Evolutionary conservation across 805 yeast species (phyloP).

Genomic region (Myxozyma melibiosi): DNA sequence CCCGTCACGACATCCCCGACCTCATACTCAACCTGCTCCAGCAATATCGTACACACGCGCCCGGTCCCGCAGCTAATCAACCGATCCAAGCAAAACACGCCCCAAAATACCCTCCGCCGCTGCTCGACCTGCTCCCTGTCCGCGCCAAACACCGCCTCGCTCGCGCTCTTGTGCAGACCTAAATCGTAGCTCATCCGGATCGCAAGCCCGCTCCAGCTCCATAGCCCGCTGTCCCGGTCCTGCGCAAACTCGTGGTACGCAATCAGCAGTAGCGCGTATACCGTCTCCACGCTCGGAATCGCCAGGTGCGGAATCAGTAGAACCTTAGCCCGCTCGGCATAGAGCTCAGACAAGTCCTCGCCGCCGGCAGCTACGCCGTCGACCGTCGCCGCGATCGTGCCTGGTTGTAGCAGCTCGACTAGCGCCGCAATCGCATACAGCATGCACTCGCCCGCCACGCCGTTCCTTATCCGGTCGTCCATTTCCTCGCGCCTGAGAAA

Average conservation of each 20-base stretch:
- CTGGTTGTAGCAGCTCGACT: constrained; percentile 29
- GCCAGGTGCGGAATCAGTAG: constrained; percentile 37
- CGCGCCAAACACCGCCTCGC: background rate
- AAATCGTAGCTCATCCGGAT: constrained; percentile 39
- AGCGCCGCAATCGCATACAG: constrained; percentile 38
- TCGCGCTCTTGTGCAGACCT: constrained; percentile 35
- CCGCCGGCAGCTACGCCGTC: background rate
- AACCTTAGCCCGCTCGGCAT: constrained; percentile 37
- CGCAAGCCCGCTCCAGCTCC: constrained; percentile 41
- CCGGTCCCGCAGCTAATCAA: constrained; percentile 39
- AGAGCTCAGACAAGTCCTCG: constrained; percentile 31
- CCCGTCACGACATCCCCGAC: constrained; percentile 20
- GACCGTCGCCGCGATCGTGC: background rate
- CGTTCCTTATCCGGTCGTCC: constrained; percentile 30
- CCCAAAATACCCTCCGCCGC: constrained; percentile 37
- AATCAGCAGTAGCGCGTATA: constrained; percentile 36
- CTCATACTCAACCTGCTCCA: constrained; percentile 34
- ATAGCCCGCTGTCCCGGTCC: constrained; percentile 39
- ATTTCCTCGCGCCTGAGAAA: constrained; percentile 33
- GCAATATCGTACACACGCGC: constrained; percentile 34
- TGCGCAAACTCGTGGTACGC: constrained; percentile 39
- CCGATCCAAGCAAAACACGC: constrained; percentile 37
- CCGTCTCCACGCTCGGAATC: constrained; percentile 37
- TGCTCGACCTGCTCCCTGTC: constrained; percentile 24
- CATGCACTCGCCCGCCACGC: constrained; percentile 36